Evolutionary conservation across 2,329 filamentous ascomycete species (phyloP).

Genomic region (Trichoderma simmonsii): DNA sequence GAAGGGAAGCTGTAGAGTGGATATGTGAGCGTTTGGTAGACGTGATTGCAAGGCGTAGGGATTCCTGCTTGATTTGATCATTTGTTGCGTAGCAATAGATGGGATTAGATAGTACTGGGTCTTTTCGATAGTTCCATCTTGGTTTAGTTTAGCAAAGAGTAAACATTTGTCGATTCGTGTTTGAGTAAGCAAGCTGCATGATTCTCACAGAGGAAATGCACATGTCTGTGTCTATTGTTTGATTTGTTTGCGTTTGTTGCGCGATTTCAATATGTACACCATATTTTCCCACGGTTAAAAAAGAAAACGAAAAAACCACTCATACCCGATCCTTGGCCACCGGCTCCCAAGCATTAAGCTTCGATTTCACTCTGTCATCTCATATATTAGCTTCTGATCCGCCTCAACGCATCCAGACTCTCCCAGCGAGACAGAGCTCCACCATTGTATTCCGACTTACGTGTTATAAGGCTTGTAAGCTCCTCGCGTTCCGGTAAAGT

Average conservation of each 20-base stretch:
- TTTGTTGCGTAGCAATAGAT: conserved; percentile 20
- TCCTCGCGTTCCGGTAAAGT: conserved; percentile 69
- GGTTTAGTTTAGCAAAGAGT: neutral
- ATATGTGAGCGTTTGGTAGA: neutral
- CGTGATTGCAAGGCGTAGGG: neutral
- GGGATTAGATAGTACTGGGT: conserved; percentile 15
- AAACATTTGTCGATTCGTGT: neutral
- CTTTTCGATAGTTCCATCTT: neutral
- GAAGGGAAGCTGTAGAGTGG: conserved; percentile 31
- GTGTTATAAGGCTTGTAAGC: conserved; percentile 95
- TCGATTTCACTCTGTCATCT: conserved; percentile 48
- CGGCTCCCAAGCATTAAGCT: conserved; percentile 53
- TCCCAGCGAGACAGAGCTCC: neutral
- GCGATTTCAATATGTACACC: conserved; percentile 32
- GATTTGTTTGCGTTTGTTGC: conserved; percentile 1
- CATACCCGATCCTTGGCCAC: conserved; percentile 36
- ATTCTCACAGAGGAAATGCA: neutral
- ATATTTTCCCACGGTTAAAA: neutral
- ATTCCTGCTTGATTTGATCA: conserved; percentile 15
- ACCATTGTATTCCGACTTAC: conserved; percentile 55
- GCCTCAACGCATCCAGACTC: neutral
- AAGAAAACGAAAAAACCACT: conserved; percentile 1
- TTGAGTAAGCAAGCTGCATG: no score
- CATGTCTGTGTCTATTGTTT: neutral
- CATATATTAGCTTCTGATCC: conserved; percentile 20